These are phyloP conservation scores for Tetrapisispora iriomotensis DNA, from an alignment of 805 yeast species.

Conservation along the genomic window DNA sequence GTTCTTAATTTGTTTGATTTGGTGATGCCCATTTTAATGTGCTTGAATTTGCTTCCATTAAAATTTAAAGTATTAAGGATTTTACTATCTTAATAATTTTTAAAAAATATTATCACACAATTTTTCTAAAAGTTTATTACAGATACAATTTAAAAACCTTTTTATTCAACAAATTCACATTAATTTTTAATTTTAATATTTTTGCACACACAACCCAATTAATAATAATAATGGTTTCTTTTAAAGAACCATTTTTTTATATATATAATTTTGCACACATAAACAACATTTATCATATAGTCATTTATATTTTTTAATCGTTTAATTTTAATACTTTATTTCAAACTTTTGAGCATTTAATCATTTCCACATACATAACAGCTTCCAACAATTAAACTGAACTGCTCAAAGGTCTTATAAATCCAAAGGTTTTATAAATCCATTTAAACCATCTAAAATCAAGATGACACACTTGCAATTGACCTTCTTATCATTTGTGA, in stretches of 20 bases:
- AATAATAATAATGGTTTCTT: background rate
- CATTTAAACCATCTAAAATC: too few relatives aligned
- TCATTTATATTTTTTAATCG: conserved; percentile 6
- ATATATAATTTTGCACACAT: conserved; percentile 4
- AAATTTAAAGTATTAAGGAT: background rate
- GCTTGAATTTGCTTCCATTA: background rate
- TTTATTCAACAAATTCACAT: conserved; percentile 2
- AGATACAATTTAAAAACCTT: background rate
- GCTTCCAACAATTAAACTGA: too few relatives aligned
- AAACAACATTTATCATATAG: conserved; percentile 5
- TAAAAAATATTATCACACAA: too few relatives aligned
- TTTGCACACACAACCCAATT: conserved; percentile 2
- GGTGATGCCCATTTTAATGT: background rate
- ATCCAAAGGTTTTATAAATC: too few relatives aligned
- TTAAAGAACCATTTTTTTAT: background rate
- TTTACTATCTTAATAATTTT: too few relatives aligned
- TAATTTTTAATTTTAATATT: conserved; percentile 1
- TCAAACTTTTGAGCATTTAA: background rate
- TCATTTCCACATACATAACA: too few relatives aligned
- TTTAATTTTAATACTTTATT: conserved; percentile 4
- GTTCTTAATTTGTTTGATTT: background rate
- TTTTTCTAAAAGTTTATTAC: background rate
- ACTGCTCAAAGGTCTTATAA: too few relatives aligned
- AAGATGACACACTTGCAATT: too few relatives aligned
- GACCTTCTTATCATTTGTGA: too few relatives aligned